A percentile compares a stretch with the other conserved stretches of the same genome.
Conservation (phyloP, 2,329 filamentous ascomycete species). For the Remersonia thermophila region DNA sequence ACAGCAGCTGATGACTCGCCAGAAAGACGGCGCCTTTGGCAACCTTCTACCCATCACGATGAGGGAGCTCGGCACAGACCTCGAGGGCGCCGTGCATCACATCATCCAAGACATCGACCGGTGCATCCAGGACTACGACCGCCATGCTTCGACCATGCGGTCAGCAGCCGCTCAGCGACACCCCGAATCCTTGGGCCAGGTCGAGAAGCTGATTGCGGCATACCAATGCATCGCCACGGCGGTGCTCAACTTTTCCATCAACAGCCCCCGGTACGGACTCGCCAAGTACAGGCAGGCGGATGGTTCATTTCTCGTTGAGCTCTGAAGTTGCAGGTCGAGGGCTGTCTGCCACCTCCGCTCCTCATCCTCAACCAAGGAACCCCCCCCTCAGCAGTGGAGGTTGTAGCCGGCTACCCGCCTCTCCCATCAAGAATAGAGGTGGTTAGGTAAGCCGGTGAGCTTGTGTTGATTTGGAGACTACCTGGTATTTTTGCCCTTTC, state of each 20-base stretch:
- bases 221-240: conserved; percentile 11
- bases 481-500: no score
- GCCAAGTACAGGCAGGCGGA: conserved; percentile 8
- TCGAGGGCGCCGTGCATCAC: not conserved
- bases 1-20: not conserved
- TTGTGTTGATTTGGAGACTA: no score
- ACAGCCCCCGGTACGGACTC: conserved; percentile 13
- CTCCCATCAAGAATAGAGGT: no score
- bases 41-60: conserved; percentile 12
- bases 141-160: not conserved
- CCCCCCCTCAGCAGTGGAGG: no score
- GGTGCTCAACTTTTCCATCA: conserved; percentile 11
- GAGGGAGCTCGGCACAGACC: conserved; percentile 1
- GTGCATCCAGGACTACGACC: conserved; percentile 4
- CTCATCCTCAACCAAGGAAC: no score
- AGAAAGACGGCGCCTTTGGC: conserved; percentile 9
- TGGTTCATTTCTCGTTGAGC: conserved; percentile 10
- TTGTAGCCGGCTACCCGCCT: no score
- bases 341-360: no score
- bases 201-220: conserved; percentile 3
- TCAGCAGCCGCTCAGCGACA: not conserved
- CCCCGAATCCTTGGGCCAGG: not conserved
- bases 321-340: conserved; percentile 2
- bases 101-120: conserved; percentile 3
- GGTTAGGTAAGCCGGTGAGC: no score